phyloP scores from a whole-genome alignment of 768 basidiomycete genomes.

The Suillus discolor region DNA sequence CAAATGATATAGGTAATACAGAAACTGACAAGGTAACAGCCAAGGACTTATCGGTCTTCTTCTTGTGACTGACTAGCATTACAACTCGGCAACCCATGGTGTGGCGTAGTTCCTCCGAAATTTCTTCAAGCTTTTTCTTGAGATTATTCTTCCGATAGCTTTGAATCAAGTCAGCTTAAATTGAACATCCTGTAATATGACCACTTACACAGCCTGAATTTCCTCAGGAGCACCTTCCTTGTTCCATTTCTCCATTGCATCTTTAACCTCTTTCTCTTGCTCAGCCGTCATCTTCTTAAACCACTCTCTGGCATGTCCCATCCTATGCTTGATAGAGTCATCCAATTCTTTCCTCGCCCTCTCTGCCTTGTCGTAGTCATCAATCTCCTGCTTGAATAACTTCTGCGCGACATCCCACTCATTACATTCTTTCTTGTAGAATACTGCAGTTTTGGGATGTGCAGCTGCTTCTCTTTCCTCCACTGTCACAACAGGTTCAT shows the following conservation, averaged over 20 bases:
- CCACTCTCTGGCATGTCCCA: conserved; percentile 4
- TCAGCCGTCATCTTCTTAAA: neutral
- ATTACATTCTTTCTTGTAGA: neutral
- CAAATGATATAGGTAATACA: no score
- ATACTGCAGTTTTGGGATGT: neutral
- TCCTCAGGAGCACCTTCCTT: neutral
- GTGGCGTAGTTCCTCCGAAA: neutral
- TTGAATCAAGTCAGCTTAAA: neutral
- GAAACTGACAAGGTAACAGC: neutral
- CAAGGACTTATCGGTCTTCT: neutral
- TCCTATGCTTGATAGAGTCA: neutral
- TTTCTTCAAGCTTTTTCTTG: neutral
- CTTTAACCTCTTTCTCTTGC: neutral
- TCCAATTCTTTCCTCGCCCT: neutral
- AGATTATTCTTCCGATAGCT: conserved; percentile 8
- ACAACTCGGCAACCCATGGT: conserved; percentile 4
- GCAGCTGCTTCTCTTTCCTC: neutral
- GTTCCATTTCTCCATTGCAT: neutral
- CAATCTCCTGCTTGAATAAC: neutral
- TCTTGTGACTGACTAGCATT: conserved; percentile 2
- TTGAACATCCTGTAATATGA: neutral
- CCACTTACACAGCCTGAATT: neutral
- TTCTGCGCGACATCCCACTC: neutral
- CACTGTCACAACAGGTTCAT: no score
- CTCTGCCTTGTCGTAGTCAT: neutral